Percentiles rank a stretch among this genome's conserved stretches.
Evolutionary conservation across 345 rosid species (phyloP).

Genomic region (Bretschneidera sinensis): DNA sequence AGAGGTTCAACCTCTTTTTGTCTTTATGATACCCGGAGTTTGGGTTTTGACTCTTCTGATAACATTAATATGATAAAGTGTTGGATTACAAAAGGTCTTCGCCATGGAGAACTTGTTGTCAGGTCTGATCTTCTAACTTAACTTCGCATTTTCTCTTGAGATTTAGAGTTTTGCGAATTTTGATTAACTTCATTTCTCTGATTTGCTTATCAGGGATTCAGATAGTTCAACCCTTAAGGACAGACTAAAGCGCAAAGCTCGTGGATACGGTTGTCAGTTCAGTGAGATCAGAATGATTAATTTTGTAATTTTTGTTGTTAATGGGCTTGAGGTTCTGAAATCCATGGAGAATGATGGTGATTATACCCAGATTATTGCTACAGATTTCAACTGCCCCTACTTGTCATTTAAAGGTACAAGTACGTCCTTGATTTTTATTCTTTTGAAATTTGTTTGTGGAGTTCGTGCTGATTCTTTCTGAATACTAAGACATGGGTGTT

Average conservation of each 20-base stretch:
- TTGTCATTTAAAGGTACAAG: slow-evolving; percentile 64
- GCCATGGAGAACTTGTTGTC: slow-evolving; percentile 46
- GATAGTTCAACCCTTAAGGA: slow-evolving; percentile 41
- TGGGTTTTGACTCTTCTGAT: slow-evolving; percentile 33
- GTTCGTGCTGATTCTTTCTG: background rate
- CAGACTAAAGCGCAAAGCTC: slow-evolving; percentile 40
- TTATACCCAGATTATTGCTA: slow-evolving; percentile 32
- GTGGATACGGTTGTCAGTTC: slow-evolving; percentile 18
- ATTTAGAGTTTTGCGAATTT: background rate
- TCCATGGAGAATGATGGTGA: slow-evolving; percentile 32
- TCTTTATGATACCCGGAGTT: slow-evolving; percentile 63
- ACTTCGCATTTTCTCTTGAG: background rate
- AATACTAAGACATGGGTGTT: background rate
- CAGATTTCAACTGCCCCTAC: slow-evolving; percentile 47
- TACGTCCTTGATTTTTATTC: background rate
- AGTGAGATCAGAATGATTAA: slow-evolving; percentile 44
- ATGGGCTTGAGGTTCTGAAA: slow-evolving; percentile 52
- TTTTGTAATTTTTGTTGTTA: slow-evolving; percentile 61
- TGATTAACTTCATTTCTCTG: slow-evolving; percentile 10
- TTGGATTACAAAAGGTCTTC: slow-evolving; percentile 67
- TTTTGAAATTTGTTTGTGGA: too few relatives aligned
- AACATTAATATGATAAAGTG: slow-evolving; percentile 41
- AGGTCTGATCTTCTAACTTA: slow-evolving; percentile 36
- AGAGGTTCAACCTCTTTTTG: slow-evolving; percentile 60
- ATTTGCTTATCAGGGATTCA: slow-evolving; percentile 41